Evolutionary conservation across 257 asterid genomes (phyloP).

Genomic region (Apocynum venetum): DNA sequence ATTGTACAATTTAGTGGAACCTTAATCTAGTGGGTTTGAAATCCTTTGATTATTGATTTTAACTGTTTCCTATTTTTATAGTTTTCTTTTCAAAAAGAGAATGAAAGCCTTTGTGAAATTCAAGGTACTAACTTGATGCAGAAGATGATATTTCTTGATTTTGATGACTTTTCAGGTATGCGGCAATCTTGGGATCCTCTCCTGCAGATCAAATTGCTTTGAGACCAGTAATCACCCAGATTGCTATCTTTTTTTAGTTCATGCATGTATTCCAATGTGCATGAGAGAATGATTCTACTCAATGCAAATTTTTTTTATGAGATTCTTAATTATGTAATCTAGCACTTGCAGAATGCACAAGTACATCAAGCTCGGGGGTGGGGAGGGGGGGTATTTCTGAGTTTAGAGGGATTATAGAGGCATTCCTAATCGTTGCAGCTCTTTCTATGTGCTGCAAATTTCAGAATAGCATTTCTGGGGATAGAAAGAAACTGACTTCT

Average conservation of each 20-base stretch:
- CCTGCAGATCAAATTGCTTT: conserved; percentile 53
- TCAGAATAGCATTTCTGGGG: not conserved
- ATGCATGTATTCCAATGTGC: not conserved
- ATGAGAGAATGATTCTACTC: not conserved
- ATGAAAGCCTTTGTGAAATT: conserved; percentile 1
- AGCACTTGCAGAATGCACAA: not conserved
- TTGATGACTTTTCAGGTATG: conserved; percentile 57
- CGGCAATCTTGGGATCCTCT: conserved; percentile 96
- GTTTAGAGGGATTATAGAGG: not conserved
- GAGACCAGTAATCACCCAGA: conserved; percentile 64
- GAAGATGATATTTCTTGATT: conserved; percentile 18
- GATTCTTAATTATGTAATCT: not conserved
- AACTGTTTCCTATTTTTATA: not conserved
- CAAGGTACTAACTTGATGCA: conserved; percentile 6
- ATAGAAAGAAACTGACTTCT: not conserved
- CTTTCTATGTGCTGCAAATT: not conserved
- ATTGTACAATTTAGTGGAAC: not conserved
- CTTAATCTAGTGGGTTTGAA: not conserved
- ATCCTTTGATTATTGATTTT: not conserved
- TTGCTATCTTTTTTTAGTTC: conserved; percentile 1
- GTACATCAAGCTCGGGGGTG: no score
- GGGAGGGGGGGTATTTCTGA: not conserved
- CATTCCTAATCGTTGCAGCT: no score
- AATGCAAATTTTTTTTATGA: not conserved
- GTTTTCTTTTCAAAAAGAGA: not conserved